Evolutionary conservation across 169 alveolate genomes (phyloP), one percentile per base, ranked within the genome.

Genomic region (Cardiosporidium cionae): DNA sequence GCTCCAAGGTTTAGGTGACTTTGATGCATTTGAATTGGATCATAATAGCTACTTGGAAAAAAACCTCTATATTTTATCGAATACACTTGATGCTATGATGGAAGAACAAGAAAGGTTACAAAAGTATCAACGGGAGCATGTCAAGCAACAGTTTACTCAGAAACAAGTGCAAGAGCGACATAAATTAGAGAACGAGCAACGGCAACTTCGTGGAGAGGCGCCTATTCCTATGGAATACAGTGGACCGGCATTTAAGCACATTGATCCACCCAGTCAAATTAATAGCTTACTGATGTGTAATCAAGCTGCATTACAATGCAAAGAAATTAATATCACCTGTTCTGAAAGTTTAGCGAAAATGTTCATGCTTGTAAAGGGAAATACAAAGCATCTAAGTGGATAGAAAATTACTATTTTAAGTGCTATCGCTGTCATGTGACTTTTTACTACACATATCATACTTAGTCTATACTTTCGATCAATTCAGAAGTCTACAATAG

Each of bases 141-240:
- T 84, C 63, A 87, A 85, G 79, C 89, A 84, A 77, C 87, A 80
- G 37, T 90, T 88, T 67, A 86, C 78, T 35, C 87, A 86, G 74
- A 88, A 89, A 78, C 94, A 89, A 69, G 77, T 88, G 83, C 53
- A 79, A 33, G 94, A 89, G 83, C 65, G 94, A 25, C 76, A 90
- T 28, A 68, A 91, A 33, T 76, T 88, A 72, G 94, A 88, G 76
- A 88, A 88, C 69, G 94, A 88, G 67, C 94, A 88, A 69, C 52
- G 94, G 65, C 71, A 79, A 52, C 89, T 88, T 7, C 77, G 84
- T 81, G 94, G 92, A 52, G 94, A 88, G 70, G 88, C 90, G 31
- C 82, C 87, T 31, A 69, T 88, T 37, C 93, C 94, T 6, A 53
- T 69, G 25, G 83, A 73, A 35, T 58, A 32, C 23, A 68, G 52